phyloP scores from a whole-genome alignment of 495 filamentous ascomycete species.

The Penicillium verhagenii region DNA sequence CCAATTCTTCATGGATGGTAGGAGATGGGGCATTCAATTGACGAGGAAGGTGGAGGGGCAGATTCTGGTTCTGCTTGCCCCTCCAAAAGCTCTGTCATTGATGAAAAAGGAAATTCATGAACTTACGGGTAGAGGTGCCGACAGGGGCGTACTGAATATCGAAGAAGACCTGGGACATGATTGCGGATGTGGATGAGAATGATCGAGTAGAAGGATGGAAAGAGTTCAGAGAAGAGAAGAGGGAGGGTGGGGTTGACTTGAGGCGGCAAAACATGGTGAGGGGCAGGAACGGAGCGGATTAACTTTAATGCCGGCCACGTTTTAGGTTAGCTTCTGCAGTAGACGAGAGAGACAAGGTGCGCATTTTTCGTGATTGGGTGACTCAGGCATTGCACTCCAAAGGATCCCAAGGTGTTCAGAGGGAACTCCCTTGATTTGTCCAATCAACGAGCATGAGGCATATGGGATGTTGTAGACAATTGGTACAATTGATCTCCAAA shows the following conservation, averaged over 20 bases:
- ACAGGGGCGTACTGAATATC: slow-evolving; percentile 59
- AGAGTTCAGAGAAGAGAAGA: slow-evolving; percentile 49
- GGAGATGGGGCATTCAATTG: slow-evolving; percentile 1
- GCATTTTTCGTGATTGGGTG: slow-evolving; percentile 17
- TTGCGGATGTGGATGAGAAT: slow-evolving; percentile 62
- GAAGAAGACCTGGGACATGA: slow-evolving; percentile 70
- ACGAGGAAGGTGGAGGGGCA: slow-evolving; percentile 9
- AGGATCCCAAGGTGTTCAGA: neutral
- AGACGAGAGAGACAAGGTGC: slow-evolving; percentile 15
- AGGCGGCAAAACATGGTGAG: slow-evolving; percentile 54
- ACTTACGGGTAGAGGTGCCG: slow-evolving; percentile 63
- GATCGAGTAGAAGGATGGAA: slow-evolving; percentile 46
- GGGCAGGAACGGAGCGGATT: slow-evolving; percentile 37
- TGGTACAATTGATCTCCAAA: neutral
- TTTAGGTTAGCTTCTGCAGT: slow-evolving; percentile 27
- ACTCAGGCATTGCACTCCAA: neutral
- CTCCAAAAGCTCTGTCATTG: slow-evolving; percentile 9
- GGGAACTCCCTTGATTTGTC: neutral
- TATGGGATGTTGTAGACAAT: neutral
- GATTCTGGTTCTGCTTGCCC: slow-evolving; percentile 13
- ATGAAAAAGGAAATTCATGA: neutral
- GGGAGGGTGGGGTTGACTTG: slow-evolving; percentile 50
- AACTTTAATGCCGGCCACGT: slow-evolving; percentile 29
- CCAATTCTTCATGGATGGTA: neutral
- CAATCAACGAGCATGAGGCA: neutral